Percentiles rank a stretch among this genome's conserved stretches.
Conservation (phyloP, 78 protist species). For the Salpingoeca rosetta region DNA sequence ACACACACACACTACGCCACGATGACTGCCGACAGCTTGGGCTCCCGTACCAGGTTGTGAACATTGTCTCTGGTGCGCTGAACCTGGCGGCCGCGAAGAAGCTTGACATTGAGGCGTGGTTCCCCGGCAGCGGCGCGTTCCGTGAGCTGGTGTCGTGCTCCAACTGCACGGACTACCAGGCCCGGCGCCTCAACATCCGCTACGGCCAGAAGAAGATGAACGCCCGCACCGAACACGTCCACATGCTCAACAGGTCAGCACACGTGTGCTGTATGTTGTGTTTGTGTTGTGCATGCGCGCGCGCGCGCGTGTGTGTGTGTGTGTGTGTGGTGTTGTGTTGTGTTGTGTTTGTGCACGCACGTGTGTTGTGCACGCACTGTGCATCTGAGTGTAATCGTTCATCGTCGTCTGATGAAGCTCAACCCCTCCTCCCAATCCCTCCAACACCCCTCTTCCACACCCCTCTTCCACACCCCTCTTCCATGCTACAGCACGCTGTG, state of each 20-base stretch:
- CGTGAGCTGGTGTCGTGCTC: conserved; percentile 99
- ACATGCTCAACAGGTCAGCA: conserved; percentile 98
- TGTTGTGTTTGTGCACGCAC: too few relatives aligned
- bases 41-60: conserved; percentile 93
- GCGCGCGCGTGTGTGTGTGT: too few relatives aligned
- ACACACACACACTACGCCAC: too few relatives aligned
- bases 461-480: too few relatives aligned
- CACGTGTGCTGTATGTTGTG: too few relatives aligned
- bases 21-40: conserved; percentile 41
- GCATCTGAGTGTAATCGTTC: too few relatives aligned
- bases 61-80: conserved; percentile 92
- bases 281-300: too few relatives aligned
- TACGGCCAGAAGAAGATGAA: conserved; percentile 66
- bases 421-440: too few relatives aligned
- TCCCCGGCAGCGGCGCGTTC: conserved; percentile 88
- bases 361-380: too few relatives aligned
- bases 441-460: too few relatives aligned
- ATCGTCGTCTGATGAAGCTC: too few relatives aligned
- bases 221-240: conserved; percentile 79
- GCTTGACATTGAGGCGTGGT: conserved; percentile 98
- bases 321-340: too few relatives aligned
- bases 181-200: conserved; percentile 76
- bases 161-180: conserved; percentile 98
- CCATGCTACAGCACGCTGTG: conserved; percentile 82
- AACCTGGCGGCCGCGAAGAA: conserved; percentile 99